Conservation (phyloP, 805 yeast species). For the Wickerhamiella cacticola region DNA sequence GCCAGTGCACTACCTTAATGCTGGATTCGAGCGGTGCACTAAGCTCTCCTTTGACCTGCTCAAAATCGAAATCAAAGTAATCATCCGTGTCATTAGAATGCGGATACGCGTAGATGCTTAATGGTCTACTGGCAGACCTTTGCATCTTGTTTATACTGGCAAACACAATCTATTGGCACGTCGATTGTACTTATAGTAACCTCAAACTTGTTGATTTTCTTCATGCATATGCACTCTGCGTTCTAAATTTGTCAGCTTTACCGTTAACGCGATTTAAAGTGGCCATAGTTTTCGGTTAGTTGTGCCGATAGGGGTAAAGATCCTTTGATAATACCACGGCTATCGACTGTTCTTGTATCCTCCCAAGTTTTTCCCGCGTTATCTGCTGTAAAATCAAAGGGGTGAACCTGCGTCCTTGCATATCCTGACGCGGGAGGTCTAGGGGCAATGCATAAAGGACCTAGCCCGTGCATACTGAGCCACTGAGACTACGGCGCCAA, state of each 20-base stretch:
- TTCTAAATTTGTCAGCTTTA: slow-evolving; percentile 4
- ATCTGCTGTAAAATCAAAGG: no score
- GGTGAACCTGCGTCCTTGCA: not conserved
- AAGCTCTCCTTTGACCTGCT: not conserved
- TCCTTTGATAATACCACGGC: no score
- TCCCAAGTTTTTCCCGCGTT: no score
- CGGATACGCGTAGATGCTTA: not conserved
- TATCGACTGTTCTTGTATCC: no score
- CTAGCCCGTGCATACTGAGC: not conserved
- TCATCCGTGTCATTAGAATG: not conserved
- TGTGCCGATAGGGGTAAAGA: no score
- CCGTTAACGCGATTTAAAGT: not conserved
- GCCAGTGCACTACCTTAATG: not conserved
- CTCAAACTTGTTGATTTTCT: not conserved
- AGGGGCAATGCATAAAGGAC: not conserved
- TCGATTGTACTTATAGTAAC: not conserved
- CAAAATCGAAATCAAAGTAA: slow-evolving; percentile 4
- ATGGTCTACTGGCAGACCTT: slow-evolving; percentile 1
- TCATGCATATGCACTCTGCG: slow-evolving; percentile 8
- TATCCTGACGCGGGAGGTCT: not conserved
- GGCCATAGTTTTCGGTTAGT: no score
- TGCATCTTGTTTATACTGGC: not conserved
- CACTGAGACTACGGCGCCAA: no score
- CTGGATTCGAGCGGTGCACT: not conserved
- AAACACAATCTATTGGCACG: not conserved